phyloP scores from a whole-genome alignment of 1,284 basidiomycete species.

The Sporisorium scitamineum region DNA sequence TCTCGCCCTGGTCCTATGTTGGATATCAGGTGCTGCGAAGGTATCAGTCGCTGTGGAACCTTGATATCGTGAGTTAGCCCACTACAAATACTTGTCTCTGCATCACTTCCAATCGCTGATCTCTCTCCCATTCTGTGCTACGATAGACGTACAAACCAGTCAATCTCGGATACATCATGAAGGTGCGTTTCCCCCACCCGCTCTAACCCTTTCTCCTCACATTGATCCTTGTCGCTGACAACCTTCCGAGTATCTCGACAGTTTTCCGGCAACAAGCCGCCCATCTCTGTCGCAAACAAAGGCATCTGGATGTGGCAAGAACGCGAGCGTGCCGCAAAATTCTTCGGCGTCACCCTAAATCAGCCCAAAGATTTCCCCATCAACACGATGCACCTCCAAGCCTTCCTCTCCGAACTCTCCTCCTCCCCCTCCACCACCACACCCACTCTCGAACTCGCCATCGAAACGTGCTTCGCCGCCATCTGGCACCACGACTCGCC shows the following conservation, averaged over 20 bases:
- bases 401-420: conserved; percentile 44
- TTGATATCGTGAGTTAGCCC: conserved; percentile 40
- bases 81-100: background rate
- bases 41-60: conserved; percentile 57
- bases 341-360: conserved; percentile 60
- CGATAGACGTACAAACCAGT: conserved; percentile 48
- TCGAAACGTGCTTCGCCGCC: conserved; percentile 45
- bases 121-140: background rate
- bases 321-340: conserved; percentile 44
- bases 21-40: conserved; percentile 56
- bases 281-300: conserved; percentile 64
- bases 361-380: conserved; percentile 58
- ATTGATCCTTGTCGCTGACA: background rate
- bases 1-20: conserved; percentile 65
- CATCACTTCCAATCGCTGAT: background rate
- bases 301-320: conserved; percentile 57
- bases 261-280: conserved; percentile 63
- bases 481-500: conserved; percentile 54
- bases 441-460: conserved; percentile 23
- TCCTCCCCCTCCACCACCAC: conserved; percentile 10
- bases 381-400: conserved; percentile 56
- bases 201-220: background rate
- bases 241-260: background rate
- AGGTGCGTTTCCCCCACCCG: conserved; percentile 31
- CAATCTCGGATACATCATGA: conserved; percentile 66